phyloP scores from a whole-genome alignment of 164 flowering plant genomes.

The Kingdonia uniflora region DNA sequence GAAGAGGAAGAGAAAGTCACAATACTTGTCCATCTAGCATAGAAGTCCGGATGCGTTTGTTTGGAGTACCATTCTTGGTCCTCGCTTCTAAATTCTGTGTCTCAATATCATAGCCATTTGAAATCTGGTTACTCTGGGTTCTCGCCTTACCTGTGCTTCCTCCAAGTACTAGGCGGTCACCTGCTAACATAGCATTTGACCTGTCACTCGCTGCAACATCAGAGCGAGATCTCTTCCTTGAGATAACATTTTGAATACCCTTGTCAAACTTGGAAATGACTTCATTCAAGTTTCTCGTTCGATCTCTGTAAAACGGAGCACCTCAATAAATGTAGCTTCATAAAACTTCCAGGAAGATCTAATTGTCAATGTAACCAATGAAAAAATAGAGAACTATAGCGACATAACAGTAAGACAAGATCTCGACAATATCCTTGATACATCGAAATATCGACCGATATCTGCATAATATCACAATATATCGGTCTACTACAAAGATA shows the following conservation, averaged over 20 bases:
- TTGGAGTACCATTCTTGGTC: constrained; percentile 41
- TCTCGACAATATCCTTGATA: no score
- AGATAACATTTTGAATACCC: constrained; percentile 38
- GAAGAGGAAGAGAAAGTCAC: not conserved
- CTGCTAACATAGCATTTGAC: constrained; percentile 24
- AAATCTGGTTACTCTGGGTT: constrained; percentile 32
- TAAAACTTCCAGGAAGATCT: no score
- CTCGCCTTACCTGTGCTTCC: constrained; percentile 42
- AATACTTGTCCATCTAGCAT: constrained; percentile 53
- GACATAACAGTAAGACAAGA: no score
- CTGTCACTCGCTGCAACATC: constrained; percentile 48
- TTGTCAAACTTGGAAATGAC: constrained; percentile 45
- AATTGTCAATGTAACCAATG: no score
- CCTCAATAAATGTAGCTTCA: no score
- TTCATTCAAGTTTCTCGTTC: constrained; percentile 41
- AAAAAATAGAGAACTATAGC: no score
- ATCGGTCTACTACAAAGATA: not conserved
- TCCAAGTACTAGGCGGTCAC: constrained; percentile 53
- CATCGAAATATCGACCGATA: not conserved
- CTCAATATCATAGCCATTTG: constrained; percentile 40
- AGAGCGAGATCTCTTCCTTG: constrained; percentile 67
- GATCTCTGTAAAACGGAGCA: constrained; percentile 37
- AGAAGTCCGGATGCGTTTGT: constrained; percentile 79
- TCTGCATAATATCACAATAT: not conserved
- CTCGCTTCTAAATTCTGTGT: constrained; percentile 61